Conservation (phyloP, 2,329 filamentous ascomycete species). For the Pestalotiopsis fici region DNA sequence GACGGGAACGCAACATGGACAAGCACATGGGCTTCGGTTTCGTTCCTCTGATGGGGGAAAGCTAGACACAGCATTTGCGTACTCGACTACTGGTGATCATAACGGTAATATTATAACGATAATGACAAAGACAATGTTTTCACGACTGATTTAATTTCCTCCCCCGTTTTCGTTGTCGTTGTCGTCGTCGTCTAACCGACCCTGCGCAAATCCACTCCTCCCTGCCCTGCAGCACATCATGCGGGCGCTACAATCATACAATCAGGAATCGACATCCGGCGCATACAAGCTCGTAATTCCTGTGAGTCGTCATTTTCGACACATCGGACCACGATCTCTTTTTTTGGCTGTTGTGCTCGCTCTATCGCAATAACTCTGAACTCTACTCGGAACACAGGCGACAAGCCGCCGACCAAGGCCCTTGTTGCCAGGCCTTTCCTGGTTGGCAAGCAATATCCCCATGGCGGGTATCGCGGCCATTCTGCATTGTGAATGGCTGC, state of each 20-base stretch:
- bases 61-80: neutral
- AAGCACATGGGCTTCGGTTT: neutral
- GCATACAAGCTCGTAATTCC: neutral
- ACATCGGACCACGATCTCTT: neutral
- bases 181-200: neutral
- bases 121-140: too few species aligned
- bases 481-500: conserved; percentile 2
- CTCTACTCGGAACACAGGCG: neutral
- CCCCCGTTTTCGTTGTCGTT: neutral
- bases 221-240: neutral
- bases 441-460: neutral
- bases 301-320: neutral
- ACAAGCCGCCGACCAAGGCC: neutral
- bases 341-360: neutral
- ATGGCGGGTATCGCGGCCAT: neutral
- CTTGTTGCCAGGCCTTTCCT: neutral
- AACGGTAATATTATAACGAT: too few species aligned
- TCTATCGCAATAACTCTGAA: neutral
- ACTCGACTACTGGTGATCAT: too few species aligned
- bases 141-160: too few species aligned
- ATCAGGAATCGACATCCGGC: neutral
- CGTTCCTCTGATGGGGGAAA: neutral
- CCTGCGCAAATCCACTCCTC: neutral
- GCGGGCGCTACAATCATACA: neutral
- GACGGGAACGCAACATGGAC: neutral